Conservation (phyloP, 139 green algal species). For the Haematococcus lacustris region DNA sequence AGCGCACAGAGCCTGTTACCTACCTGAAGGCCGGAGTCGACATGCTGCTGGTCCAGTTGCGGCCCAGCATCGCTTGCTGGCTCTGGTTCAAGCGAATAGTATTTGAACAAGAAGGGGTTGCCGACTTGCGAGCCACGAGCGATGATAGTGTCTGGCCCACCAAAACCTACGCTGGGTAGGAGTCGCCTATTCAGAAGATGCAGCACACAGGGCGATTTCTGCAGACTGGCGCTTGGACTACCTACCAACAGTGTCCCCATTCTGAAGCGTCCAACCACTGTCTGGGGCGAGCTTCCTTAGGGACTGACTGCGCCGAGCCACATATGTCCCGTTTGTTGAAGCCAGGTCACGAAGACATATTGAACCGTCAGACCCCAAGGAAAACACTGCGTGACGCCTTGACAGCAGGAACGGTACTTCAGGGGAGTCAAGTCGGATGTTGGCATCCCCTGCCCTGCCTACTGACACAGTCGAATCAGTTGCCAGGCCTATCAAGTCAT, state of each 20-base stretch:
- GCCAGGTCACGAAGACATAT: slow-evolving; percentile 22
- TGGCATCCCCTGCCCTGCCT: slow-evolving; percentile 14
- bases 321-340: slow-evolving; percentile 37
- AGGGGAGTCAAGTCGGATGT: slow-evolving; percentile 19
- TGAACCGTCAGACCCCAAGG: slow-evolving; percentile 17
- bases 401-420: slow-evolving; percentile 36
- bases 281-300: slow-evolving; percentile 12
- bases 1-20: no score
- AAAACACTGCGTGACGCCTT: slow-evolving; percentile 22
- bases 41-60: no score
- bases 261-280: slow-evolving; percentile 9
- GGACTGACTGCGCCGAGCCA: slow-evolving; percentile 10
- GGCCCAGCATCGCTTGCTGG: background rate
- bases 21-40: no score
- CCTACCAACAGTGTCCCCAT: background rate
- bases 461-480: slow-evolving; percentile 14
- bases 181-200: no score
- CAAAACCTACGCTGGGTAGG: slow-evolving; percentile 42
- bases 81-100: slow-evolving; percentile 15
- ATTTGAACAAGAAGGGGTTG: slow-evolving; percentile 44
- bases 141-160: slow-evolving; percentile 35
- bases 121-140: slow-evolving; percentile 15
- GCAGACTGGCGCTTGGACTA: no score
- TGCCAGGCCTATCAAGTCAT: slow-evolving; percentile 25
- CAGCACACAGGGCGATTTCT: no score